Percentiles rank a stretch among this genome's conserved stretches.
Conservation (phyloP, 148 eudicot species). For the Heliamphora exappendiculata region DNA sequence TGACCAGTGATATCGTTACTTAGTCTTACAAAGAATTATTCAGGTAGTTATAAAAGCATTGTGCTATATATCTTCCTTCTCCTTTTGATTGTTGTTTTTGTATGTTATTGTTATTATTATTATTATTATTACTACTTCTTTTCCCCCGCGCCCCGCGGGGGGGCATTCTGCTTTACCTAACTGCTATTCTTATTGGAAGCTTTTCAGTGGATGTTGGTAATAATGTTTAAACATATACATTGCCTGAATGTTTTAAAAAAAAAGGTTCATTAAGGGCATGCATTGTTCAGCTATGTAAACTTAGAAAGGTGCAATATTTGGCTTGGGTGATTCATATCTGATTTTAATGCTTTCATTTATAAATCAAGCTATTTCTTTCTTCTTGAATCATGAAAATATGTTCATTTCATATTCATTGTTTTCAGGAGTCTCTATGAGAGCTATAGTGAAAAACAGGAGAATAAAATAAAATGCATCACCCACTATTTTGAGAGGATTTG, state of each 20-base stretch:
- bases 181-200: background rate
- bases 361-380: background rate
- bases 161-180: background rate
- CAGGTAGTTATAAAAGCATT: background rate
- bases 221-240: background rate
- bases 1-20: background rate
- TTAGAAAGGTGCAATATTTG: background rate
- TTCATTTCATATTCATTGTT: slow-evolving; percentile 13
- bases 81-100: background rate
- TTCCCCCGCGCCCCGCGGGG: too few species aligned
- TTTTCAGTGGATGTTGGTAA: background rate
- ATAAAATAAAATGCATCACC: slow-evolving; percentile 75
- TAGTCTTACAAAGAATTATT: background rate
- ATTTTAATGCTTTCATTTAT: background rate
- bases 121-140: too few species aligned
- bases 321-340: background rate
- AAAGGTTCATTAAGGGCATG: background rate
- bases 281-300: background rate
- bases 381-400: background rate
- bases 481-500: slow-evolving; percentile 88
- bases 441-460: slow-evolving; percentile 49
- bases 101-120: too few species aligned
- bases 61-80: background rate
- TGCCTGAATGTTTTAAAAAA: background rate
- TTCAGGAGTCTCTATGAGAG: slow-evolving; percentile 65